Evolutionary conservation across 2,329 filamentous ascomycete species (phyloP).

Genomic region (Blastomyces parvus): DNA sequence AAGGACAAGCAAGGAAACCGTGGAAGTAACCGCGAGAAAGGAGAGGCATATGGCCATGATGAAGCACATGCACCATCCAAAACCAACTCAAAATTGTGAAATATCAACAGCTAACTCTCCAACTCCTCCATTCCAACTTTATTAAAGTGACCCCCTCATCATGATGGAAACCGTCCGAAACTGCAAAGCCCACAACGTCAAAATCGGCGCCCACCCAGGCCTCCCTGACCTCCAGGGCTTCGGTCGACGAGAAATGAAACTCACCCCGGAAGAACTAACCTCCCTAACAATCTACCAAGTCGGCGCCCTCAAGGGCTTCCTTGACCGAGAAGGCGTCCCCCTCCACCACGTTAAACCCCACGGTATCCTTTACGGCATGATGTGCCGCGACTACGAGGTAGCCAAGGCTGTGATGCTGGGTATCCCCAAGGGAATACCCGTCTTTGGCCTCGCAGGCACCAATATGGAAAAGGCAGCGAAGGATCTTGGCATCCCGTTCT

Average conservation of each 20-base stretch:
- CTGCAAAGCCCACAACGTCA: slow-evolving; percentile 50
- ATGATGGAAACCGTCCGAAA: slow-evolving; percentile 52
- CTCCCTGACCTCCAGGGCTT: slow-evolving; percentile 58
- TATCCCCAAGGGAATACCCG: slow-evolving; percentile 42
- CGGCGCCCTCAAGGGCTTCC: slow-evolving; percentile 51
- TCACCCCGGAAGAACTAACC: slow-evolving; percentile 48
- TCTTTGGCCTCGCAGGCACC: slow-evolving; percentile 48
- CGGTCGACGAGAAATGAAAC: slow-evolving; percentile 52
- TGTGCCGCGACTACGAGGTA: slow-evolving; percentile 43
- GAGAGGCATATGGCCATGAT: background rate
- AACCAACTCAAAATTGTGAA: background rate
- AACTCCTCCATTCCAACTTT: background rate
- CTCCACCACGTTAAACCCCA: slow-evolving; percentile 57
- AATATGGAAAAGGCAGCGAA: slow-evolving; percentile 46
- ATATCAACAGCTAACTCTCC: background rate
- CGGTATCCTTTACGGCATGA: slow-evolving; percentile 51
- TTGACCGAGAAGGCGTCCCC: slow-evolving; percentile 46
- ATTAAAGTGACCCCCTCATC: slow-evolving; percentile 50
- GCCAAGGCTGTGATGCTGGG: slow-evolving; percentile 46
- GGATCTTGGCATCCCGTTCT: slow-evolving; percentile 45
- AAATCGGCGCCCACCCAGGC: slow-evolving; percentile 54
- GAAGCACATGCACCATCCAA: background rate
- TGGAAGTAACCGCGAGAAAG: background rate
- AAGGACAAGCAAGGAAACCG: background rate
- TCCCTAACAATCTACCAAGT: slow-evolving; percentile 54